phyloP scores from a whole-genome alignment of 257 asterid genomes.

The Penstemon newberryi region DNA sequence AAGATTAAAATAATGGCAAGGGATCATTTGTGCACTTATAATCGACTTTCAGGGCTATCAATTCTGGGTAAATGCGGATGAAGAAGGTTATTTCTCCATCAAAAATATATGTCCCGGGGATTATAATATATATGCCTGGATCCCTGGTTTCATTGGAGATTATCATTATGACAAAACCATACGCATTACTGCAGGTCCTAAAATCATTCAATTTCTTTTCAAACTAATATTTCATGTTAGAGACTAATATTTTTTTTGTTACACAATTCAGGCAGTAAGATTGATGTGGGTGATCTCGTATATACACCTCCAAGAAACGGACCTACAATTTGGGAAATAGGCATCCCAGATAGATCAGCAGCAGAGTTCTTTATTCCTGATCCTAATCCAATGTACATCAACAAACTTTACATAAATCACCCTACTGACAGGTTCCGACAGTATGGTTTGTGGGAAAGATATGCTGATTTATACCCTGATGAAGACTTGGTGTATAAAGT shows the following conservation, averaged over 20 bases:
- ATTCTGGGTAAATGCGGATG: conserved; percentile 68
- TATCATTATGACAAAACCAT: conserved; percentile 43
- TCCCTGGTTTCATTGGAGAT: conserved; percentile 83
- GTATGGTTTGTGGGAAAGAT: conserved; percentile 92
- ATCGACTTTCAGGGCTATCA: conserved; percentile 64
- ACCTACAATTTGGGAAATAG: conserved; percentile 90
- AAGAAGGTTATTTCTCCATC: conserved; percentile 56
- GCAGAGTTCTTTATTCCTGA: conserved; percentile 78
- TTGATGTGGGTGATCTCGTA: conserved; percentile 42
- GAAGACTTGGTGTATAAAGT: conserved; percentile 61
- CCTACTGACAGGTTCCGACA: conserved; percentile 62
- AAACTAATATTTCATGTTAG: background rate
- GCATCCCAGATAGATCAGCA: conserved; percentile 81
- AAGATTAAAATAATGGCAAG: too few species aligned
- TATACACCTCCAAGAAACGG: conserved; percentile 72
- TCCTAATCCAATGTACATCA: conserved; percentile 61
- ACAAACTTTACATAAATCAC: conserved; percentile 48
- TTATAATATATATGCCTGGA: conserved; percentile 75
- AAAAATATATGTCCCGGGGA: conserved; percentile 52
- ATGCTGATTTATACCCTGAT: conserved; percentile 68
- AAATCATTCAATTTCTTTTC: background rate
- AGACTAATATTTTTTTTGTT: background rate
- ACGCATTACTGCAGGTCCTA: conserved; percentile 51
- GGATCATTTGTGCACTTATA: background rate
- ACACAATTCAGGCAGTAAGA: conserved; percentile 43